These are phyloP conservation scores for Apiotrichum montevideense DNA, from an alignment of 1,284 basidiomycete species.

Conservation along the genomic window DNA sequence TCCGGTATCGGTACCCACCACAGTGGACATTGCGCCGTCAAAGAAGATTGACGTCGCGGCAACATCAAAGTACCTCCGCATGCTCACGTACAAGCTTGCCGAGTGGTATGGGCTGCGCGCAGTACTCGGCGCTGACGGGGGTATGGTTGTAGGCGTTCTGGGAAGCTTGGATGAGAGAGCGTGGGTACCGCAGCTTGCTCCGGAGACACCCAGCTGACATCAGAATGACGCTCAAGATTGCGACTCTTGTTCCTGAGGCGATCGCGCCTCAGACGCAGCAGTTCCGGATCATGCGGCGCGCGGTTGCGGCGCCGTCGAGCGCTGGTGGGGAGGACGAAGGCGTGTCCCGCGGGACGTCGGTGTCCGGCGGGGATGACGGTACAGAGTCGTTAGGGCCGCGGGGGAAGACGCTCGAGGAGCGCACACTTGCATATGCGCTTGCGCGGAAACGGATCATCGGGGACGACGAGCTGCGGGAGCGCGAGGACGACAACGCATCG, in stretches of 20 bases:
- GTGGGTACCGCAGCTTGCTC: conserved; percentile 11
- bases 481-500: conserved; percentile 14
- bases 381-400: conserved; percentile 12
- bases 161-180: conserved; percentile 29
- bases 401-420: conserved; percentile 38
- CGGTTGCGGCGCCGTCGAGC: conserved; percentile 9
- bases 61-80: conserved; percentile 38
- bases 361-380: conserved; percentile 14
- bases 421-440: conserved; percentile 35
- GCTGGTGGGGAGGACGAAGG: conserved; percentile 12
- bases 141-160: conserved; percentile 32
- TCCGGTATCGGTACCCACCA: conserved; percentile 1
- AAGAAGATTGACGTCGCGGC: conserved; percentile 21
- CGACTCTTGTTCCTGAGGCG: conserved; percentile 15
- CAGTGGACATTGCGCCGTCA: conserved; percentile 18
- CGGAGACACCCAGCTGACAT: background rate
- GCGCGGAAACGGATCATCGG: conserved; percentile 39
- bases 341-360: conserved; percentile 15
- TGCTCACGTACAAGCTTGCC: conserved; percentile 43
- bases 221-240: conserved; percentile 19
- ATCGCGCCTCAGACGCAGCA: conserved; percentile 23
- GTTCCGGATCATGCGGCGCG: conserved; percentile 40
- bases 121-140: conserved; percentile 16
- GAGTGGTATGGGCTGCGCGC: conserved; percentile 44
- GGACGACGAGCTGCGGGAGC: conserved; percentile 4